Conservation (phyloP, 1,284 basidiomycete genomes). For the Earliella scabrosa region DNA sequence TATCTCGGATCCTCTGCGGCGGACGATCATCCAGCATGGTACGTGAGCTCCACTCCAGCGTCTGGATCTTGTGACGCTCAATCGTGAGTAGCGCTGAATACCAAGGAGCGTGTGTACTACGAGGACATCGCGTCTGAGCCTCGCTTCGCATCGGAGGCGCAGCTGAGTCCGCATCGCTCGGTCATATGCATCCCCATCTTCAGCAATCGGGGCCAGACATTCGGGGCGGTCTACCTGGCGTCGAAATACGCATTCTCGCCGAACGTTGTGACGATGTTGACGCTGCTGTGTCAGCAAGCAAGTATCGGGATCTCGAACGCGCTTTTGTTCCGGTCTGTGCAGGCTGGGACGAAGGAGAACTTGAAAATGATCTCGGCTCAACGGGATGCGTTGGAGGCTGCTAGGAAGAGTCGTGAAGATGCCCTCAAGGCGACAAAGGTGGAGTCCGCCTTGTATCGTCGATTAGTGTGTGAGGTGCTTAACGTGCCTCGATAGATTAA, state of each 20-base stretch:
- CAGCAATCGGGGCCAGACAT: conserved; percentile 72
- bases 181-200: conserved; percentile 73
- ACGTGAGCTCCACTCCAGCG: neutral
- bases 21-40: conserved; percentile 69
- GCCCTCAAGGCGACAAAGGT: conserved; percentile 74
- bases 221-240: conserved; percentile 51
- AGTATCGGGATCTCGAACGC: conserved; percentile 75
- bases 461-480: too few species aligned
- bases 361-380: conserved; percentile 75
- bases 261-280: conserved; percentile 63
- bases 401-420: conserved; percentile 68
- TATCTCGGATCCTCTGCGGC: conserved; percentile 63
- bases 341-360: conserved; percentile 71
- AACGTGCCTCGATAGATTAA: conserved; percentile 52
- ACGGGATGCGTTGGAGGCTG: conserved; percentile 65
- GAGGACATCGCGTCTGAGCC: conserved; percentile 66
- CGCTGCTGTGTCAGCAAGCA: conserved; percentile 71
- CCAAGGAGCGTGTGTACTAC: conserved; percentile 61
- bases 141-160: conserved; percentile 67
- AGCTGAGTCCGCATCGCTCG: conserved; percentile 58
- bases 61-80: neutral
- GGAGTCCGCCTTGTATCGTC: neutral
- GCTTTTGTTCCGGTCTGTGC: conserved; percentile 71
- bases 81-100: conserved; percentile 56
- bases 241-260: conserved; percentile 67